Evolutionary conservation across 2,329 filamentous ascomycete species (phyloP).

Genomic region (Bipolaris oryzae): DNA sequence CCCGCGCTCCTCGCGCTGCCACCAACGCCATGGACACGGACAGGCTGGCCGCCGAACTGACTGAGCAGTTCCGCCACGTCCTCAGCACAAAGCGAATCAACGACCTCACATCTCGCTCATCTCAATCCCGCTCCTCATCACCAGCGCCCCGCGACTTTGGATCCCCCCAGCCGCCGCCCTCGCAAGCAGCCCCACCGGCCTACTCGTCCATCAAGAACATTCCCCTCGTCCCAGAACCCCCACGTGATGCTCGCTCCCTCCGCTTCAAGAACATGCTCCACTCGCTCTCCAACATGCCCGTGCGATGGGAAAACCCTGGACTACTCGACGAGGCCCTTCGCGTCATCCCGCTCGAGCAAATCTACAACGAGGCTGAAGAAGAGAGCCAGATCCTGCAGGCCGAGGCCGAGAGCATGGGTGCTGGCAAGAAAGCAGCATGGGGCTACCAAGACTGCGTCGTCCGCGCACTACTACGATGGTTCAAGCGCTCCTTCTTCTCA

Average conservation of each 20-base stretch:
- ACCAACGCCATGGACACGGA: constrained; percentile 35
- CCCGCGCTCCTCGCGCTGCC: constrained; percentile 38
- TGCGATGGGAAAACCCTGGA: constrained; percentile 95
- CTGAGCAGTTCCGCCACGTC: constrained; percentile 83
- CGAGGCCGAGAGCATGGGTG: constrained; percentile 84
- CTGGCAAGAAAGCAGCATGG: constrained; percentile 83
- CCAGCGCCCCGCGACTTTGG: constrained; percentile 59
- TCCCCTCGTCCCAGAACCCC: constrained; percentile 75
- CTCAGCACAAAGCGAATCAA: constrained; percentile 87
- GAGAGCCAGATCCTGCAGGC: constrained; percentile 87
- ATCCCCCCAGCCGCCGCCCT: constrained; percentile 46
- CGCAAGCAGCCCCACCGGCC: constrained; percentile 57
- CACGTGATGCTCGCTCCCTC: constrained; percentile 58
- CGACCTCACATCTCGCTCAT: constrained; percentile 69
- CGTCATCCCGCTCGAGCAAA: constrained; percentile 83
- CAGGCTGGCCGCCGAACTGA: constrained; percentile 71
- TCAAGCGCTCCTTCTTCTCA: constrained; percentile 91
- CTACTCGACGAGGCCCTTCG: constrained; percentile 89
- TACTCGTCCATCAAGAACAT: constrained; percentile 68
- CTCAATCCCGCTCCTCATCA: constrained; percentile 65
- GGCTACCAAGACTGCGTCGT: constrained; percentile 98
- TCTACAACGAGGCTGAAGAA: constrained; percentile 93
- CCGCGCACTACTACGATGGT: constrained; percentile 89
- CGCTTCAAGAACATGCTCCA: constrained; percentile 73
- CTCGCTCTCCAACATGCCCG: constrained; percentile 84